Percentiles rank a stretch among this genome's conserved stretches.
Evolutionary conservation across 2,329 filamentous ascomycete species (phyloP).

Genomic region (Botrytis pseudocinerea): DNA sequence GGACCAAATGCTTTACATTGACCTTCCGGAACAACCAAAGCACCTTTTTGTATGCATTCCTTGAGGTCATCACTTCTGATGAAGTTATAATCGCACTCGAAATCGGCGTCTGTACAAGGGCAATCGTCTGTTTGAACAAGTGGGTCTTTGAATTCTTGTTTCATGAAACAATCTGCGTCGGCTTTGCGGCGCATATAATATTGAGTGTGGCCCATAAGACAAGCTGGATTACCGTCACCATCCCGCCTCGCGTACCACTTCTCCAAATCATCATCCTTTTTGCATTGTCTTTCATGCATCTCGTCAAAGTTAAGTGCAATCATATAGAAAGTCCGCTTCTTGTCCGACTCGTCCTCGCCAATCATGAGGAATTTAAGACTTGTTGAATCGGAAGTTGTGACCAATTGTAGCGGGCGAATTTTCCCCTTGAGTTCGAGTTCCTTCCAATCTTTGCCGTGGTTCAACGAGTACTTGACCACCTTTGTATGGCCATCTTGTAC

Average conservation of each 20-base stretch:
- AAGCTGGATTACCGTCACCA: slow-evolving; percentile 76
- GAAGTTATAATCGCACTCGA: slow-evolving; percentile 97
- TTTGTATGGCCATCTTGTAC: slow-evolving; percentile 67
- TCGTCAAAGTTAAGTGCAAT: slow-evolving; percentile 82
- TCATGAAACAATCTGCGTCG: slow-evolving; percentile 84
- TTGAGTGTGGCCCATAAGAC: slow-evolving; percentile 95
- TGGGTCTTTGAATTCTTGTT: slow-evolving; percentile 79
- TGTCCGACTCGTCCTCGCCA: slow-evolving; percentile 56
- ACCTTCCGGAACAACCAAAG: slow-evolving; percentile 66
- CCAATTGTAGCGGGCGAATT: slow-evolving; percentile 71
- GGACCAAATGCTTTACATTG: slow-evolving; percentile 60
- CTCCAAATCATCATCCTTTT: slow-evolving; percentile 81
- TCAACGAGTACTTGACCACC: slow-evolving; percentile 73
- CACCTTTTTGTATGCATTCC: slow-evolving; percentile 63
- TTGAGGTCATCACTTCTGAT: slow-evolving; percentile 63
- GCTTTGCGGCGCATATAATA: slow-evolving; percentile 83
- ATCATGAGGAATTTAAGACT: slow-evolving; percentile 87
- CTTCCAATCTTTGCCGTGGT: slow-evolving; percentile 87
- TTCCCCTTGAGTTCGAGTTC: slow-evolving; percentile 68
- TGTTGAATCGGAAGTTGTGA: slow-evolving; percentile 89
- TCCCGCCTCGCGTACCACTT: slow-evolving; percentile 84
- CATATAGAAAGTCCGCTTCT: slow-evolving; percentile 58
- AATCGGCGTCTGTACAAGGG: slow-evolving; percentile 80
- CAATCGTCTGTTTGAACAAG: slow-evolving; percentile 70
- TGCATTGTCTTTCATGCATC: slow-evolving; percentile 78